Conservation (phyloP, 306 rosid genomes). For the Betula pendula region DNA sequence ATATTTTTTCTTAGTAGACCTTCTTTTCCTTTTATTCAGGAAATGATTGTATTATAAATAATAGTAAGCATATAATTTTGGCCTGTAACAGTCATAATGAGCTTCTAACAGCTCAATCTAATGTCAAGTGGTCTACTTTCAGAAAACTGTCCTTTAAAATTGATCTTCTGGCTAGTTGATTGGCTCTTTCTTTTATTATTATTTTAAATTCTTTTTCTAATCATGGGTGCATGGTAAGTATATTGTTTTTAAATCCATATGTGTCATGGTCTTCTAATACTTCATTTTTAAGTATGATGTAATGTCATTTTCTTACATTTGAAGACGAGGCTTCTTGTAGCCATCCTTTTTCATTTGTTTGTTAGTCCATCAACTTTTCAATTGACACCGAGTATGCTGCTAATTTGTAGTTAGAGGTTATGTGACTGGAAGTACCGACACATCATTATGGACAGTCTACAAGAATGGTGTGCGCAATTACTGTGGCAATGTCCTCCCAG, state of each 20-base stretch:
- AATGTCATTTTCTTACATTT: constrained; percentile 8
- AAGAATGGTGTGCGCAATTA: constrained; percentile 71
- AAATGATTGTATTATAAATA: neutral
- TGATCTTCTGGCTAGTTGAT: neutral
- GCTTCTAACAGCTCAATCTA: neutral
- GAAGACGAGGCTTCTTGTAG: constrained; percentile 13
- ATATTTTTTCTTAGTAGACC: too few relatives aligned
- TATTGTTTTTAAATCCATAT: constrained; percentile 5
- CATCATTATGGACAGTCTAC: constrained; percentile 94
- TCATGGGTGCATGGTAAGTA: neutral
- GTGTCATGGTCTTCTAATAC: constrained; percentile 1
- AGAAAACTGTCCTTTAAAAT: neutral
- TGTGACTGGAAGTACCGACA: constrained; percentile 98
- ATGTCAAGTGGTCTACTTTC: neutral
- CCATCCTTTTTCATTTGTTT: neutral
- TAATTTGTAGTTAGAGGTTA: constrained; percentile 75
- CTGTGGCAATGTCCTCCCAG: constrained; percentile 84
- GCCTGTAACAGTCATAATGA: constrained; percentile 2
- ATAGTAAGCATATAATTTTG: neutral
- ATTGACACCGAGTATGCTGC: constrained; percentile 25
- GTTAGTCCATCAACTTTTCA: constrained; percentile 10
- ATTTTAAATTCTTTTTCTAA: neutral
- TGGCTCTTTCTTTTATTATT: neutral
- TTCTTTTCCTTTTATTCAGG: constrained; percentile 17
- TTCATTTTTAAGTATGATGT: neutral